phyloP scores from a whole-genome alignment of 306 rosid genomes.

The Inga leiocalycina region DNA sequence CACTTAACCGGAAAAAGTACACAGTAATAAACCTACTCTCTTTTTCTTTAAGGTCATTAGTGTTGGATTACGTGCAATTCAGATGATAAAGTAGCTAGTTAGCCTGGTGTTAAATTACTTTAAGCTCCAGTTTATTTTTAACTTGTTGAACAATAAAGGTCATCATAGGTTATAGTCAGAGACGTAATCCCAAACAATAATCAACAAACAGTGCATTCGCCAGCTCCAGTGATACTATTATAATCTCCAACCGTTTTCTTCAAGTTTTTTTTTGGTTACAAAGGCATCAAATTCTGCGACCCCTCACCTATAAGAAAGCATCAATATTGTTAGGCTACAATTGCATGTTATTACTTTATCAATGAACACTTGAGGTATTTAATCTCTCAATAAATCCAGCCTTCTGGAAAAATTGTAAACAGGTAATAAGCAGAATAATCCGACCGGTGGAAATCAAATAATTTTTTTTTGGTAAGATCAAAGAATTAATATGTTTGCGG shows the following conservation, averaged over 20 bases:
- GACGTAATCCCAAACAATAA: conserved; percentile 50
- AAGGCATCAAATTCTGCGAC: no score
- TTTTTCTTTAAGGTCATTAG: conserved; percentile 37
- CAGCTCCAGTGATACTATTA: conserved; percentile 20
- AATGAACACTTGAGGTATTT: background rate
- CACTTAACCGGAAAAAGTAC: conserved; percentile 32
- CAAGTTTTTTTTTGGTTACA: background rate
- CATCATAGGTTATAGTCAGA: conserved; percentile 33
- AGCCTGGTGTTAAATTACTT: conserved; percentile 35
- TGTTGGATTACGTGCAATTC: conserved; percentile 37
- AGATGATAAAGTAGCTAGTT: conserved; percentile 27
- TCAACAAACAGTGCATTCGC: conserved; percentile 19
- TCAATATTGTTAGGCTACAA: no score
- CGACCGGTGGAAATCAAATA: background rate
- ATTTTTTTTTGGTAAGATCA: background rate
- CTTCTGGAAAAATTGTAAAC: background rate
- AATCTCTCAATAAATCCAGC: background rate
- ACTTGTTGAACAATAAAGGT: conserved; percentile 14
- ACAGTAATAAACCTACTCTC: conserved; percentile 7
- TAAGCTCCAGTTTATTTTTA: background rate
- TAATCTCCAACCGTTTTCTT: background rate
- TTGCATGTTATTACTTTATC: background rate
- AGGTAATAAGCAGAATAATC: background rate
- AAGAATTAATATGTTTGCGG: no score
- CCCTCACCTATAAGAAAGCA: no score